These are phyloP conservation scores for Russula griseocarnosa DNA, from an alignment of 768 basidiomycete genomes.

Conservation along the genomic window DNA sequence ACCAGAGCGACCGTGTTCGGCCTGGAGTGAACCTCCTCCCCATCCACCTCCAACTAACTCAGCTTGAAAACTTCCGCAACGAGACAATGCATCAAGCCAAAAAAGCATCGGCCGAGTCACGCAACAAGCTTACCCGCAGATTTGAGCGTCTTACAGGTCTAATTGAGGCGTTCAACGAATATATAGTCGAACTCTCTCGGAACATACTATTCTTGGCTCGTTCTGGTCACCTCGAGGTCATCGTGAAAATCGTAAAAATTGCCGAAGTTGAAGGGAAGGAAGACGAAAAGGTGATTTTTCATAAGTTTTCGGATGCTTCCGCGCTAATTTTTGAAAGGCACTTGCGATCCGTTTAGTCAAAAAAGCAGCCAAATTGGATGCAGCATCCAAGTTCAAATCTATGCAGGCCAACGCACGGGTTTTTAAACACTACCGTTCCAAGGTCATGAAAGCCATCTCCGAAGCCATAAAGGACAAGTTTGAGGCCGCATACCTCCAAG, in stretches of 20 bases:
- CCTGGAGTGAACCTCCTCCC: conserved; percentile 84
- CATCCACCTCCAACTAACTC: conserved; percentile 88
- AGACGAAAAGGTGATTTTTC: conserved; percentile 75
- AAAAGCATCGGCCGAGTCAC: conserved; percentile 62
- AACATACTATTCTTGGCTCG: conserved; percentile 78
- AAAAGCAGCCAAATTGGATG: conserved; percentile 88
- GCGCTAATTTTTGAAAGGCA: conserved; percentile 49
- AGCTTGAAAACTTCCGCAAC: conserved; percentile 90
- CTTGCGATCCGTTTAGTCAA: conserved; percentile 92
- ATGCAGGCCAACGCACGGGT: conserved; percentile 89
- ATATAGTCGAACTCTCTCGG: conserved; percentile 71
- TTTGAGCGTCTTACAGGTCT: conserved; percentile 83
- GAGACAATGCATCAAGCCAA: conserved; percentile 94
- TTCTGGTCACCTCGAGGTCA: conserved; percentile 75
- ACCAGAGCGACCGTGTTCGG: conserved; percentile 74
- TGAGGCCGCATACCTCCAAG: conserved; percentile 57
- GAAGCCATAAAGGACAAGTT: conserved; percentile 73
- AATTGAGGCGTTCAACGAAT: conserved; percentile 79
- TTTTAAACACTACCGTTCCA: conserved; percentile 93
- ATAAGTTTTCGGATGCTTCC: conserved; percentile 6
- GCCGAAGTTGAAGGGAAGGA: conserved; percentile 89
- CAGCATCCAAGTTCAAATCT: conserved; percentile 89
- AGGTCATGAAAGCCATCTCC: conserved; percentile 74
- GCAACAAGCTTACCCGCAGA: conserved; percentile 65
- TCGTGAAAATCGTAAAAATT: conserved; percentile 90